phyloP scores from a whole-genome alignment of 176 grass and related monocot genomes.

The Ampelocalamus luodianensis region DNA sequence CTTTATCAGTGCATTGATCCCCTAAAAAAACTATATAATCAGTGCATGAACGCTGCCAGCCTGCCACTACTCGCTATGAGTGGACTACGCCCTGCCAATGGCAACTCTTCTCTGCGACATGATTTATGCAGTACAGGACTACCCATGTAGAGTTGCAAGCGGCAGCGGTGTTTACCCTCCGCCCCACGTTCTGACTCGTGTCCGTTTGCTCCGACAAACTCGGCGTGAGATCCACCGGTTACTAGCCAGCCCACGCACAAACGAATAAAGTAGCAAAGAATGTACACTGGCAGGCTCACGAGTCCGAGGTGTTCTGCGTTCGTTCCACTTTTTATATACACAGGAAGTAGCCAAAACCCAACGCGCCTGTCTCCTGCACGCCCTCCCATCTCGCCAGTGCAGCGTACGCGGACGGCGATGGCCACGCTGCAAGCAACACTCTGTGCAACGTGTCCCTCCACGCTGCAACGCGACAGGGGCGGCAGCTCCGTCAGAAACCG shows the following conservation, averaged over 20 bases:
- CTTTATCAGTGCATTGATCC: too few relatives aligned
- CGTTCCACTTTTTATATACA: neutral
- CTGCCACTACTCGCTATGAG: too few relatives aligned
- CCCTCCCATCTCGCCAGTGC: slow-evolving; percentile 1
- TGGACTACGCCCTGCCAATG: too few relatives aligned
- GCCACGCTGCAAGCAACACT: neutral
- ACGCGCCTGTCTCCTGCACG: slow-evolving; percentile 26
- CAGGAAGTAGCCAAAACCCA: neutral
- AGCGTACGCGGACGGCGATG: slow-evolving; percentile 5
- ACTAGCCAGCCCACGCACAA: neutral
- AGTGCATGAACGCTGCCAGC: too few relatives aligned
- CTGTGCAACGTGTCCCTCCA: slow-evolving; percentile 9
- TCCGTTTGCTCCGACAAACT: slow-evolving; percentile 32
- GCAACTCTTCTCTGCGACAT: too few relatives aligned
- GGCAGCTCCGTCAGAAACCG: slow-evolving; percentile 44
- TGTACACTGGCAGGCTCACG: slow-evolving; percentile 43
- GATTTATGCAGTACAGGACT: too few relatives aligned
- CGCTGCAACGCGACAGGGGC: slow-evolving; percentile 30
- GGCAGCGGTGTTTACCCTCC: neutral
- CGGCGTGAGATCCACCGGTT: slow-evolving; percentile 2
- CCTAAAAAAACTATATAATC: too few relatives aligned
- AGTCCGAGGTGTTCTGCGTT: slow-evolving; percentile 13
- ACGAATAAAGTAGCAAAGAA: slow-evolving; percentile 21
- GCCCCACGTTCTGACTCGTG: neutral
- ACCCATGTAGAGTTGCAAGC: neutral